Percentiles rank a stretch among this genome's conserved stretches.
These are phyloP conservation scores for sorghum (Sorghum bicolor) DNA, from an alignment of 176 grass and related monocot species.

Conservation along the genomic window DNA sequence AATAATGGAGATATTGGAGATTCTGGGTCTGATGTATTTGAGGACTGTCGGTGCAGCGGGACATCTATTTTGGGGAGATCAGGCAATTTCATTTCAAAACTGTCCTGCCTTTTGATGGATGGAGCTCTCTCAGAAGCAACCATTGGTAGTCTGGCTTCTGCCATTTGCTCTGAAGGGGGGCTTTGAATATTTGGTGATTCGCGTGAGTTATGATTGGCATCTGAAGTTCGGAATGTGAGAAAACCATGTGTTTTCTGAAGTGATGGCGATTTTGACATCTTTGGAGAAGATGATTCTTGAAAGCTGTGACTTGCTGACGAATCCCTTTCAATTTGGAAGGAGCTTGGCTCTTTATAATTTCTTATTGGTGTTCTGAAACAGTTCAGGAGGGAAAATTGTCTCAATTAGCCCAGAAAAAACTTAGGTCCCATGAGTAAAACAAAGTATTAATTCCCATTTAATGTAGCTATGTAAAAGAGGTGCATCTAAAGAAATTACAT, in stretches of 20 bases:
- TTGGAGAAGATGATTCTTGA: constrained; percentile 89
- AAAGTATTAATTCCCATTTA: constrained; percentile 3
- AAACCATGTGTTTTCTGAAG: constrained; percentile 79
- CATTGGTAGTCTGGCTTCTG: constrained; percentile 54
- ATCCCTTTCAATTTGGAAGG: constrained; percentile 74
- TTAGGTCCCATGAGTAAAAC: neutral
- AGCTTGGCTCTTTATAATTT: constrained; percentile 62
- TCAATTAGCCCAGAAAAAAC: constrained; percentile 16
- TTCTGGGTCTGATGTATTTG: constrained; percentile 85
- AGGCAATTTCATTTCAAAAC: constrained; percentile 85
- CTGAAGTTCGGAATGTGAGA: constrained; percentile 66
- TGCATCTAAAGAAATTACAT: constrained; percentile 8
- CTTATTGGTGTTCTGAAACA: constrained; percentile 84
- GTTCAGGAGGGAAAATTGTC: constrained; percentile 11
- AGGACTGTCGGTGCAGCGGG: constrained; percentile 59
- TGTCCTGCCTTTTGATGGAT: constrained; percentile 90
- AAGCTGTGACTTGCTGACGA: constrained; percentile 72
- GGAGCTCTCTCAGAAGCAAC: constrained; percentile 68
- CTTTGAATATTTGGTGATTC: constrained; percentile 87
- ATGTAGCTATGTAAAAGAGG: neutral
- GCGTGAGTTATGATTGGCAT: constrained; percentile 75
- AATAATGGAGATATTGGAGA: constrained; percentile 94
- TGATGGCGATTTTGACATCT: constrained; percentile 94
- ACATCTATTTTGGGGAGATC: constrained; percentile 98
- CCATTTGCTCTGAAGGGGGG: constrained; percentile 79